Base-by-base conservation (phyloP, 306 rosid species). In the Cucurbita argyrosperma region DNA sequence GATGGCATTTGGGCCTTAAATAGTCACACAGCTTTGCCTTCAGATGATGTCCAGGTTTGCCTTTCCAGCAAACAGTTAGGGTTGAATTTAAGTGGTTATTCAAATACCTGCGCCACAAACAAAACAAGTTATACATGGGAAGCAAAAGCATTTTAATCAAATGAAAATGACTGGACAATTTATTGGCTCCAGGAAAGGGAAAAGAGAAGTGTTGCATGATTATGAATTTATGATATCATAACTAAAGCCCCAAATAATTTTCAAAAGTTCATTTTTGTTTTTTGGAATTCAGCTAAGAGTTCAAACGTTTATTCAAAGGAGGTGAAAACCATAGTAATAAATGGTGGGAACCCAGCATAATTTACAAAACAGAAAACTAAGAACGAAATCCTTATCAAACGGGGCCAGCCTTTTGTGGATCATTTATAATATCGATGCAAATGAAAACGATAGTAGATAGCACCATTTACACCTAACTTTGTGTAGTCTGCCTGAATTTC, bases 401-500 rank as follows among this genome's bases (percentile, higher is more conserved):
- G 4, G 51, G 51, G 51, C 51, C 8, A 52, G 14, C 67, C 21
- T 68, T 68, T 12, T 47, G 42, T 45, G 38, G 18, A 23, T 68
- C 57, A 23, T 10, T 5, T 59, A 50, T 4, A 62, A 38, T 19
- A 66, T 66, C 40, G 10, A 68, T 23, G 15, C 38, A 49, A 23
- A 49, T 13, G 21, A 30, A 71, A 77, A 74, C 76, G 9, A 76
- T 50, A 71, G 68, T 74, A 53, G 10, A 37, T 66, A 30, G 35
- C 54, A 57, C 50, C 7, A 16, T 43, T 16, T 66, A 75, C 74
- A 23, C 82, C 72, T 81, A 71, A 94, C 97, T 77, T 90, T 30
- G 94, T 80, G 81, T 90, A 94, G 82, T 94, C 97, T 64, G 95
- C 97, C 82, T 84, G 97, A 78, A 94, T 84, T 85, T 94, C 96